These are phyloP conservation scores for Saprolegnia diclina DNA, from an alignment of 352 stramenopile genomes.

Conservation along the genomic window DNA sequence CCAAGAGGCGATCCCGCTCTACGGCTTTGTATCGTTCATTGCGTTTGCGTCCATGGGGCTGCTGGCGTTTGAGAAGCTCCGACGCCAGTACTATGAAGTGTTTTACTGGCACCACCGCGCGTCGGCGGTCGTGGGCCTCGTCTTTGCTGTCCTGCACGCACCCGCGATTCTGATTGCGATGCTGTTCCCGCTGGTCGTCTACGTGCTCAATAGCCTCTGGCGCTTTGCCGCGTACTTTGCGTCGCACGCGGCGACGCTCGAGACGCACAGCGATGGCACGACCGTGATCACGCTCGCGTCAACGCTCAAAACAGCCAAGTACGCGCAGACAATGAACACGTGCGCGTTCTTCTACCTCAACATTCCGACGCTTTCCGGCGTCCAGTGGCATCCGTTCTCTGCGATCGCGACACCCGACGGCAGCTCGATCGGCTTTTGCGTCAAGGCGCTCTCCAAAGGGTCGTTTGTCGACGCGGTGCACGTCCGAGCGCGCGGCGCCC, in stretches of 20 bases:
- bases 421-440: conserved; percentile 69
- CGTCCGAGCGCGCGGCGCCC: conserved; percentile 36
- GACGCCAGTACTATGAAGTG: conserved; percentile 61
- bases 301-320: conserved; percentile 50
- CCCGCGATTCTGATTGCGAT: conserved; percentile 46
- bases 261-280: conserved; percentile 21
- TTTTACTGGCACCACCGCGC: conserved; percentile 77
- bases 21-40: conserved; percentile 54
- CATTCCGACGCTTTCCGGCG: conserved; percentile 48
- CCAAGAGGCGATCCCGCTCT: conserved; percentile 43
- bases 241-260: neutral
- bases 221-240: neutral
- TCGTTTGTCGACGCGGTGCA: conserved; percentile 43
- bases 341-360: conserved; percentile 76
- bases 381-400: conserved; percentile 79
- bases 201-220: conserved; percentile 33
- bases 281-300: conserved; percentile 52
- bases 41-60: conserved; percentile 51
- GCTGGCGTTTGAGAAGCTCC: conserved; percentile 53
- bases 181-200: conserved; percentile 51
- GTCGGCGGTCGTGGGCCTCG: conserved; percentile 60
- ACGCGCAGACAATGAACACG: conserved; percentile 45
- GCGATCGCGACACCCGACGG: conserved; percentile 61
- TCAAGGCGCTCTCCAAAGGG: conserved; percentile 47
- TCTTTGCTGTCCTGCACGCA: conserved; percentile 65